These are phyloP conservation scores for Aspergillus oerlinghausenensis DNA, from an alignment of 2,329 filamentous ascomycete species.

Conservation along the genomic window DNA sequence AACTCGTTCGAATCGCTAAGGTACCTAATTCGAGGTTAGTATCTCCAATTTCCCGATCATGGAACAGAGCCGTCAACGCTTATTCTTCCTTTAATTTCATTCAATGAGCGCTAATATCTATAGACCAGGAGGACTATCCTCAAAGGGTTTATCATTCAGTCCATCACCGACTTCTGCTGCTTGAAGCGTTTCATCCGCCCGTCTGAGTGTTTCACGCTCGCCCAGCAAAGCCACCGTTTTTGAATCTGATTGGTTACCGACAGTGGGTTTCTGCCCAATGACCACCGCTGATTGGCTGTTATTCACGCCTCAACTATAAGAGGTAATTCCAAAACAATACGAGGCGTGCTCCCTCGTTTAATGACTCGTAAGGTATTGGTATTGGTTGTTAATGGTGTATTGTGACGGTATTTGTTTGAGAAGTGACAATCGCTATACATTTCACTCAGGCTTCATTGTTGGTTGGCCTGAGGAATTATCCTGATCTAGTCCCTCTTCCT, in stretches of 20 bases:
- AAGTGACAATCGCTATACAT: background rate
- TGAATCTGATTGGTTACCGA: background rate
- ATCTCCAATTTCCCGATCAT: background rate
- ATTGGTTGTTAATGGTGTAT: background rate
- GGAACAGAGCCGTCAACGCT: background rate
- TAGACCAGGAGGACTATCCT: background rate
- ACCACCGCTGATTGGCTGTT: background rate
- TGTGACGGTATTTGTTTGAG: background rate
- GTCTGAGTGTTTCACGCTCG: constrained; percentile 18
- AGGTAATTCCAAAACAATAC: constrained; percentile 1
- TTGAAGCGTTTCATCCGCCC: constrained; percentile 17
- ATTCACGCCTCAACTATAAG: background rate
- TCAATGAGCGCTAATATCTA: background rate
- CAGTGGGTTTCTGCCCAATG: background rate
- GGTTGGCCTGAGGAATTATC: background rate
- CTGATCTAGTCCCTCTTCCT: background rate
- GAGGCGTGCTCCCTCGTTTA: background rate
- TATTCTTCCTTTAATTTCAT: background rate
- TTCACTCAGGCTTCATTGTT: background rate
- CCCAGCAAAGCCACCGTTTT: no score
- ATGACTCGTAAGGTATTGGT: no score
- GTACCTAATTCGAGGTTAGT: background rate
- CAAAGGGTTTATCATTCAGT: no score
- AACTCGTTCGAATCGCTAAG: background rate
- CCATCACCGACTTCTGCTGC: background rate